These are phyloP conservation scores for Boletus subluridellus DNA, from an alignment of 1,284 basidiomycete genomes.

Conservation along the genomic window DNA sequence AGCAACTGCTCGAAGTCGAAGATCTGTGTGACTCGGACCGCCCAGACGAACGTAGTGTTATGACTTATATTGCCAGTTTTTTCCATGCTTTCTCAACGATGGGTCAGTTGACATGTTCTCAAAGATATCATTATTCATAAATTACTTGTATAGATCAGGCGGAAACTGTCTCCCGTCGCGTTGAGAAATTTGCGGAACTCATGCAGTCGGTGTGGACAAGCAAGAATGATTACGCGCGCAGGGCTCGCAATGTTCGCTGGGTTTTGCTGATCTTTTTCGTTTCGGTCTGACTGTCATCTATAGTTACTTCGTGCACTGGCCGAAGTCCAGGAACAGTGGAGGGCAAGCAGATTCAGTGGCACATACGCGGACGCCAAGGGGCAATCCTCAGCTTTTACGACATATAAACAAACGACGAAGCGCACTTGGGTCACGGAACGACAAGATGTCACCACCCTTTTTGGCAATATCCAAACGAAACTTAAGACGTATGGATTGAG, in stretches of 20 bases:
- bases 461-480: conserved; percentile 94
- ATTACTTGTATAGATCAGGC: conserved; percentile 71
- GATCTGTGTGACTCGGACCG: conserved; percentile 87
- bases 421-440: conserved; percentile 87
- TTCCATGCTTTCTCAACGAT: conserved; percentile 98
- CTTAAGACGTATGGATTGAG: conserved; percentile 85
- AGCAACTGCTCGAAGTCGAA: conserved; percentile 95
- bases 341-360: conserved; percentile 57
- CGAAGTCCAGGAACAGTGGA: conserved; percentile 66
- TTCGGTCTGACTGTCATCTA: conserved; percentile 11
- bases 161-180: conserved; percentile 88
- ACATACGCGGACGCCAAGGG: conserved; percentile 82
- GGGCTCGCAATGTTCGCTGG: conserved; percentile 62
- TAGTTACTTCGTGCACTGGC: conserved; percentile 66
- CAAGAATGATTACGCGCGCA: conserved; percentile 91
- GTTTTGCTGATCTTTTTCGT: not conserved
- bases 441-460: conserved; percentile 84
- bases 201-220: conserved; percentile 88
- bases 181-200: conserved; percentile 94
- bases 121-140: not conserved
- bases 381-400: conserved; percentile 70
- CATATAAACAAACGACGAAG: conserved; percentile 85
- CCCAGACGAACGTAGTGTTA: conserved; percentile 93
- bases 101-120: conserved; percentile 52
- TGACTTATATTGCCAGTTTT: conserved; percentile 94